Evolutionary conservation across 805 yeast genomes (phyloP), one percentile per base, ranked within the genome.

Genomic region (Wickerhamomyces sydowiorum): DNA sequence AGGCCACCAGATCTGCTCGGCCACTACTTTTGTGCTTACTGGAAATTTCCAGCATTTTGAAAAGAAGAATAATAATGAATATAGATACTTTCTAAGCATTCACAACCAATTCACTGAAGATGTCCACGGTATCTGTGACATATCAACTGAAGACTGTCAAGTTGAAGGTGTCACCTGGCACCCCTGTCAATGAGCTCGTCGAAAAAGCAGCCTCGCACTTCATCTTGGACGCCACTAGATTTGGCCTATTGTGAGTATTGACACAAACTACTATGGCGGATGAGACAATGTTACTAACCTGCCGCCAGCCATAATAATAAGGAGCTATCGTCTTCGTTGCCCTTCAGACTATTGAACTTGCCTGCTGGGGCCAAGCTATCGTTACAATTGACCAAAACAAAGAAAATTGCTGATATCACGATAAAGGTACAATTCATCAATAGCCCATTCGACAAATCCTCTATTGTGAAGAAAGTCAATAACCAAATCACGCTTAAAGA

Each of bases 361-460:
- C 72, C 77, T 2, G 56, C 64, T 6, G 78, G 78, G 12, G 68
- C 65, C 15, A 73, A 69, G 36, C 42, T 75, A 28, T 55, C 56
- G 7, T 46, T 72, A 34, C 46, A 49, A 28, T 38, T 40, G 13
- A 36, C 49, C 1, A 32, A 39, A 8, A 2, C 37, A 7, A 28
- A 33, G 17, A 37, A 36, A 10, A 34, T 46, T 2, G 39, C 47
- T 3, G 44, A 43, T 12, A 47, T 64, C 14, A 65, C 57, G 21
- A 43, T 67, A 27, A 60, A 66, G 43, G 45, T 66, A 32, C 64
- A 58, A 36, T 51, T 56, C 37, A 46, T 54, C 37, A 54, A 56
- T 34, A 52, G 55, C 1, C 44, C 52, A 2, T 56, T 57, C 15
- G 37, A 45, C 9, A 53, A 51, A 15, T 37, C 56, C 0, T 47